These are phyloP conservation scores for Hyaloraphidium curvatum DNA, from an alignment of 192 early-diverging fungal genomes.

Conservation along the genomic window DNA sequence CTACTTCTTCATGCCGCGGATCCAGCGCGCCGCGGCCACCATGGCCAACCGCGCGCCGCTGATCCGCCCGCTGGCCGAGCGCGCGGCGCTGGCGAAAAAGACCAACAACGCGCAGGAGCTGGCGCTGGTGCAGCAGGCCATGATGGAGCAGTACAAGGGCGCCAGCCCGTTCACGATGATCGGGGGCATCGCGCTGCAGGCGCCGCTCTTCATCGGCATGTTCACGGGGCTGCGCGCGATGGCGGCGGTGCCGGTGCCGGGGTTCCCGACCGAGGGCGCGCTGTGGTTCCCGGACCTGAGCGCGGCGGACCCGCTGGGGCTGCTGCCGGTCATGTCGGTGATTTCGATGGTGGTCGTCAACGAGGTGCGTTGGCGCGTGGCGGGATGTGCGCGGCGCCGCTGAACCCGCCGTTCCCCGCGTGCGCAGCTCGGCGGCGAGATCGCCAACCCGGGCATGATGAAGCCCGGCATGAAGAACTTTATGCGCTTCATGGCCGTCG, in stretches of 20 bases:
- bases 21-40: slow-evolving; percentile 45
- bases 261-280: slow-evolving; percentile 53
- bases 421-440: slow-evolving; percentile 23
- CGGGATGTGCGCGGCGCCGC: not conserved
- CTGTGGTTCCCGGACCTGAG: slow-evolving; percentile 77
- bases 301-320: slow-evolving; percentile 47
- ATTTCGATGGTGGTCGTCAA: slow-evolving; percentile 50
- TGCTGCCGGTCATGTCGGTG: slow-evolving; percentile 57
- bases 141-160: slow-evolving; percentile 37
- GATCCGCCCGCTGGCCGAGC: slow-evolving; percentile 37
- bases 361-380: slow-evolving; percentile 11
- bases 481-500: slow-evolving; percentile 20
- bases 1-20: slow-evolving; percentile 30
- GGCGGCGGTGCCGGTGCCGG: slow-evolving; percentile 62
- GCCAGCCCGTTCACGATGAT: slow-evolving; percentile 45
- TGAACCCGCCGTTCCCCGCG: not conserved
- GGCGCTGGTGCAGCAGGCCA: slow-evolving; percentile 28
- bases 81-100: slow-evolving; percentile 36
- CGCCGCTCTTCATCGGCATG: slow-evolving; percentile 64
- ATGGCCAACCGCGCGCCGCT: slow-evolving; percentile 55
- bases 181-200: slow-evolving; percentile 39
- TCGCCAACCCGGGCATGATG: slow-evolving; percentile 10
- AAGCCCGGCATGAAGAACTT: slow-evolving; percentile 15
- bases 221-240: slow-evolving; percentile 67
- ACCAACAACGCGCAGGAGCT: slow-evolving; percentile 32